Base-by-base conservation (phyloP, 2,329 filamentous ascomycete genomes). In the Aspergillus intermedius region DNA sequence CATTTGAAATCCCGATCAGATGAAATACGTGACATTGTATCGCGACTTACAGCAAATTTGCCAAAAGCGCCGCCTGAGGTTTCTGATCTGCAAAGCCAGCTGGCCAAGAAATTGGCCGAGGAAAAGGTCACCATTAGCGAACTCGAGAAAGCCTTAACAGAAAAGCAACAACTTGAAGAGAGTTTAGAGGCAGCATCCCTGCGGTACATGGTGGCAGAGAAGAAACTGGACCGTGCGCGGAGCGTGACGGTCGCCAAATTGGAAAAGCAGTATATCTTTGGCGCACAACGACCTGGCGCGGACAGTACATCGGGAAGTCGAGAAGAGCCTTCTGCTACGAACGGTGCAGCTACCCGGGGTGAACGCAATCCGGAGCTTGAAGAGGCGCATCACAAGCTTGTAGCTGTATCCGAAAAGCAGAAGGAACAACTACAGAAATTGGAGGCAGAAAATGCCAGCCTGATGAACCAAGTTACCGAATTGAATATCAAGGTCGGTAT, bases 141-240 rank as follows among this genome's bases (percentile, higher is more conserved):
- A 64, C 71, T 94, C 45, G 88, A 94, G 56, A 81, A 84, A 47
- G 74, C 91, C 10, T 78, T 82, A 44, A 76, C 80, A 5, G 90
- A 96, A 60, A 94, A 93, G 60, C 86, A 94, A 47, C 83, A 88
- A 58, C 77, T 95, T 3, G 88, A 88, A 42, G 87, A 93, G 61
- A 86, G 91, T 53, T 76, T 97, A 17, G 91, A 97, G 64, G 85
- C 82, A 30, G 93, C 91, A 13, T 95, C 90, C 4, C 76, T 95
- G 50, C 82, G 93, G 55, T 97, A 95, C 63, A 88, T 97, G 74
- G 88, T 94, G 58, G 93, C 93, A 0, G 93, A 98, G 67, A 94
- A 95, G 74, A 93, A 90, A 66, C 76, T 97, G 46, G 93, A 98
- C 66, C 83, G 93, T 40, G 82, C 86, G 21, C 91, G 88, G 69